phyloP scores from a whole-genome alignment of 164 flowering plant genomes.

The Umbellularia californica region DNA sequence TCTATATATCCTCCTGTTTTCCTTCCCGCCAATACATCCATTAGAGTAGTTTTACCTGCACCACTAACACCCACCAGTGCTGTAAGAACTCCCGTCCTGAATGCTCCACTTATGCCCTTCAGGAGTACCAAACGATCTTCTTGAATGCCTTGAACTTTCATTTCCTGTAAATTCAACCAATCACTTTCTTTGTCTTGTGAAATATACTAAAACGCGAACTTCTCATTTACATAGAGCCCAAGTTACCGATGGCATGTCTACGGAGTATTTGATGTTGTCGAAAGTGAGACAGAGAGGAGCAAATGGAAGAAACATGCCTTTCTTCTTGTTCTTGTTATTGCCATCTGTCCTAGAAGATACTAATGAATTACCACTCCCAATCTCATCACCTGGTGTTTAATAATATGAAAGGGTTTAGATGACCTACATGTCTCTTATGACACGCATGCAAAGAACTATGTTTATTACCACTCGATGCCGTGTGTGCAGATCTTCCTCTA shows the following conservation, averaged over 20 bases:
- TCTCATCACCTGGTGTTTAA: not conserved
- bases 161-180: constrained; percentile 35
- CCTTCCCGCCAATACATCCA: constrained; percentile 54
- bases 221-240: not conserved
- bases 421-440: not conserved
- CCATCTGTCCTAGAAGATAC: constrained; percentile 10
- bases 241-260: constrained; percentile 50
- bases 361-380: too few species aligned
- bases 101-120: constrained; percentile 45
- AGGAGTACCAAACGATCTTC: constrained; percentile 36
- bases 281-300: constrained; percentile 37
- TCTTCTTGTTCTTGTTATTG: constrained; percentile 9
- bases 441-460: not conserved
- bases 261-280: constrained; percentile 36
- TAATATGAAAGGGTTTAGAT: not conserved
- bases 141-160: constrained; percentile 41
- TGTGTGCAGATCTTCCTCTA: not conserved
- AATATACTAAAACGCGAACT: not conserved
- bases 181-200: not conserved
- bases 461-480: not conserved
- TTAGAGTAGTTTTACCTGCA: constrained; percentile 57
- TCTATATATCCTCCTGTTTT: constrained; percentile 50
- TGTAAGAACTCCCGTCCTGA: constrained; percentile 55
- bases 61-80: constrained; percentile 63
- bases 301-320: constrained; percentile 56